Conservation (phyloP, 1,139 yeast genomes). For the Taiozyma sp. region DNA sequence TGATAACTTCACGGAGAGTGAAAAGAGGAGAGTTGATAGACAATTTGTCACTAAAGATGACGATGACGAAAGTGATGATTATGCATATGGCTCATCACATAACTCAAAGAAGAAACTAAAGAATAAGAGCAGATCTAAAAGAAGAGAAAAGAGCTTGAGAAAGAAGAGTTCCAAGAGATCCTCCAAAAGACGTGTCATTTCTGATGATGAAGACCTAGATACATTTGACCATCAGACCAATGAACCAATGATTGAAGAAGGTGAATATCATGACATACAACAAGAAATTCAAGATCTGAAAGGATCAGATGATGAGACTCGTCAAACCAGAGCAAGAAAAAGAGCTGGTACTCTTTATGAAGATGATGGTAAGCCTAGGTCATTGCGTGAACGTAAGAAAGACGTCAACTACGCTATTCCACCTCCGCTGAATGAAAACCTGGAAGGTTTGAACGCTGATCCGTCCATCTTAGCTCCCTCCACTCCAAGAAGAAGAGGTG, state of each 20-base stretch:
- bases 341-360: slow-evolving; percentile 2
- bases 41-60: slow-evolving; percentile 26
- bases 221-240: background rate
- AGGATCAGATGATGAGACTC: slow-evolving; percentile 24
- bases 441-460: slow-evolving; percentile 24
- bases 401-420: slow-evolving; percentile 82
- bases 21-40: slow-evolving; percentile 13
- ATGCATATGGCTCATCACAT: slow-evolving; percentile 4
- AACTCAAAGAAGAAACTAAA: slow-evolving; percentile 4
- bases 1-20: slow-evolving; percentile 5
- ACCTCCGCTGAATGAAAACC: slow-evolving; percentile 64
- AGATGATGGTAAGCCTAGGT: slow-evolving; percentile 35
- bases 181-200: background rate
- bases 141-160: background rate
- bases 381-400: slow-evolving; percentile 67
- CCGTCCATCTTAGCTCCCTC: slow-evolving; percentile 21
- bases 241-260: slow-evolving; percentile 9
- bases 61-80: slow-evolving; percentile 25
- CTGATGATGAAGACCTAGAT: slow-evolving; percentile 11
- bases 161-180: background rate
- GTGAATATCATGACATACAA: slow-evolving; percentile 14
- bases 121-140: slow-evolving; percentile 1
- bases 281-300: slow-evolving; percentile 38
- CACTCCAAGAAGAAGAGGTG: slow-evolving; percentile 30
- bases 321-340: slow-evolving; percentile 3